Conservation (phyloP, 805 yeast genomes). For the Grigorovia jiainica region DNA sequence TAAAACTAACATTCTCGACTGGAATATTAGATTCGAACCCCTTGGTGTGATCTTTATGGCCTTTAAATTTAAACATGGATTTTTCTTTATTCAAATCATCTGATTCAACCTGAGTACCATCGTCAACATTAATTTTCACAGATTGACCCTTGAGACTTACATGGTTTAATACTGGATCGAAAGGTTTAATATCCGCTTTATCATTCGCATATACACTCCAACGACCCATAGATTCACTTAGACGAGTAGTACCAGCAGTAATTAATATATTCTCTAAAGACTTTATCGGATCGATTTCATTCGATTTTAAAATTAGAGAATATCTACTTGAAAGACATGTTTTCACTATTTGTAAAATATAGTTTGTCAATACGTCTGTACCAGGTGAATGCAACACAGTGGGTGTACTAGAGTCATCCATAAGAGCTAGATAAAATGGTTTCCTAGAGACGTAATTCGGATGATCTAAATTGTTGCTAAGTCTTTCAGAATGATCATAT, state of each 20-base stretch:
- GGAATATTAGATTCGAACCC: slow-evolving; percentile 44
- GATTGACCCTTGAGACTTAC: slow-evolving; percentile 23
- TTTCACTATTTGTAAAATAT: slow-evolving; percentile 48
- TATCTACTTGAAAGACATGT: slow-evolving; percentile 34
- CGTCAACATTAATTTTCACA: neutral
- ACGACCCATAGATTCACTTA: slow-evolving; percentile 52
- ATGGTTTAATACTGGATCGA: slow-evolving; percentile 39
- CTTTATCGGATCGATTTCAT: slow-evolving; percentile 30
- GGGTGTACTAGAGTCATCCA: slow-evolving; percentile 51
- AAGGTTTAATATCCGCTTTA: slow-evolving; percentile 54
- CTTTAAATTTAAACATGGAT: slow-evolving; percentile 49
- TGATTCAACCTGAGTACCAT: too few relatives aligned
- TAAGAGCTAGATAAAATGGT: slow-evolving; percentile 55
- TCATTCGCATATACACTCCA: slow-evolving; percentile 72
- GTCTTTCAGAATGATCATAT: slow-evolving; percentile 36
- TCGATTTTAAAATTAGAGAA: slow-evolving; percentile 33
- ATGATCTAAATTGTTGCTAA: neutral
- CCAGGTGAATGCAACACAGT: slow-evolving; percentile 49
- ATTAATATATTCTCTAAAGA: slow-evolving; percentile 50
- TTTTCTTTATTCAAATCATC: slow-evolving; percentile 33
- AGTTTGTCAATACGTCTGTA: slow-evolving; percentile 37
- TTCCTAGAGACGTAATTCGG: slow-evolving; percentile 31
- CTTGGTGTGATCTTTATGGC: slow-evolving; percentile 31
- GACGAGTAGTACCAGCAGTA: slow-evolving; percentile 53
- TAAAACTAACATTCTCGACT: slow-evolving; percentile 41